A percentile compares a stretch with the other conserved stretches of the same genome.
These are phyloP conservation scores for Myxozyma sirexii DNA, from an alignment of 805 yeast species.

Conservation along the genomic window DNA sequence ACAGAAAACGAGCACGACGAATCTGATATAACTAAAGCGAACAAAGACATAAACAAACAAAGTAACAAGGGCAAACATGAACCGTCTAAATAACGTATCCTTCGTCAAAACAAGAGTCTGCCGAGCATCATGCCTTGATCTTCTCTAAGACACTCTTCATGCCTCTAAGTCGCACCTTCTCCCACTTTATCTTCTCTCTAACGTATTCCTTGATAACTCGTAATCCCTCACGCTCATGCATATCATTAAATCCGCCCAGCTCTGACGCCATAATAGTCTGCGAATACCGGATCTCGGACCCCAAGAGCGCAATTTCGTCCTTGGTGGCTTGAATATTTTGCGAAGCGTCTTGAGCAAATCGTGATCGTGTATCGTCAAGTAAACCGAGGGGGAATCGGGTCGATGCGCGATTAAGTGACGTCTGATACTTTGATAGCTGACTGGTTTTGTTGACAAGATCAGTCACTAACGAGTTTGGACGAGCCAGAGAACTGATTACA, in stretches of 20 bases:
- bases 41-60: too few species aligned
- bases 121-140: background rate
- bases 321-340: slow-evolving; percentile 39
- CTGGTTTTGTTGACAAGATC: slow-evolving; percentile 37
- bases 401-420: slow-evolving; percentile 33
- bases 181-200: slow-evolving; percentile 31
- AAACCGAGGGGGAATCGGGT: slow-evolving; percentile 39
- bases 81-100: too few species aligned
- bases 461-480: slow-evolving; percentile 38
- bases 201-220: slow-evolving; percentile 35
- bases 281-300: slow-evolving; percentile 40
- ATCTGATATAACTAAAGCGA: too few species aligned
- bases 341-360: slow-evolving; percentile 40
- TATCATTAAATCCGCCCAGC: slow-evolving; percentile 44
- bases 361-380: slow-evolving; percentile 43
- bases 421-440: slow-evolving; percentile 34
- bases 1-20: too few species aligned
- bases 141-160: slow-evolving; percentile 29
- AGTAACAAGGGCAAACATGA: too few species aligned
- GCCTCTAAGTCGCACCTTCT: slow-evolving; percentile 27
- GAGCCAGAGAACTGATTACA: slow-evolving; percentile 37
- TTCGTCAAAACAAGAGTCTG: too few species aligned
- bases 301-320: slow-evolving; percentile 39
- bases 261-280: slow-evolving; percentile 46
- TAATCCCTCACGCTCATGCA: slow-evolving; percentile 42